Evolutionary conservation across 495 filamentous ascomycete genomes (phyloP).

Genomic region (Tuber indicum): DNA sequence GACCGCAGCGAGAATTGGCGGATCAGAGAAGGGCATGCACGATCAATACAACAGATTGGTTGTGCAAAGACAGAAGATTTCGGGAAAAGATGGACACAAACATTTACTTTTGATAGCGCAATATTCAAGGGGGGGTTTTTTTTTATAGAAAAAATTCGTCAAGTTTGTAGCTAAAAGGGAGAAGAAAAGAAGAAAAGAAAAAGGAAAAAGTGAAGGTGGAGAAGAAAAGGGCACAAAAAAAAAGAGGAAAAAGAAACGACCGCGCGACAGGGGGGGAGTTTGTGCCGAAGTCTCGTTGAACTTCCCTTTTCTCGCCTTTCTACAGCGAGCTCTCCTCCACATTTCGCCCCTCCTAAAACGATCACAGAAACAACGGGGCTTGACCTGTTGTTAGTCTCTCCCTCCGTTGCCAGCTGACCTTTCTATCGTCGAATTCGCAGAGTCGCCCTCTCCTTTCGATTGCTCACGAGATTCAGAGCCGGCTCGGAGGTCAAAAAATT

Average conservation of each 20-base stretch:
- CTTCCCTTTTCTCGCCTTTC: conserved; percentile 6
- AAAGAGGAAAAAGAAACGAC: background rate
- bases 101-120: background rate
- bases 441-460: background rate
- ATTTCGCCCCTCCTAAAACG: background rate
- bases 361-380: background rate
- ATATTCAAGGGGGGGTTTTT: background rate
- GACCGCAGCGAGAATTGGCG: background rate
- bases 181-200: background rate
- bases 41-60: conserved; percentile 3
- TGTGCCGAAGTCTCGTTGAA: conserved; percentile 5
- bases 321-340: background rate
- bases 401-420: background rate
- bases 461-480: background rate
- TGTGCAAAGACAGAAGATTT: background rate
- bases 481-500: background rate
- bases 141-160: background rate
- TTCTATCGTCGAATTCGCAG: background rate
- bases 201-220: background rate
- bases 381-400: background rate
- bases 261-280: conserved; percentile 6
- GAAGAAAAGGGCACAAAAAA: conserved; percentile 7
- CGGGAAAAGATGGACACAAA: background rate
- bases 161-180: background rate
- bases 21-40: conserved; percentile 3